Conservation (phyloP, 139 green algal species). For the Chlamydomonas schloesseri region DNA sequence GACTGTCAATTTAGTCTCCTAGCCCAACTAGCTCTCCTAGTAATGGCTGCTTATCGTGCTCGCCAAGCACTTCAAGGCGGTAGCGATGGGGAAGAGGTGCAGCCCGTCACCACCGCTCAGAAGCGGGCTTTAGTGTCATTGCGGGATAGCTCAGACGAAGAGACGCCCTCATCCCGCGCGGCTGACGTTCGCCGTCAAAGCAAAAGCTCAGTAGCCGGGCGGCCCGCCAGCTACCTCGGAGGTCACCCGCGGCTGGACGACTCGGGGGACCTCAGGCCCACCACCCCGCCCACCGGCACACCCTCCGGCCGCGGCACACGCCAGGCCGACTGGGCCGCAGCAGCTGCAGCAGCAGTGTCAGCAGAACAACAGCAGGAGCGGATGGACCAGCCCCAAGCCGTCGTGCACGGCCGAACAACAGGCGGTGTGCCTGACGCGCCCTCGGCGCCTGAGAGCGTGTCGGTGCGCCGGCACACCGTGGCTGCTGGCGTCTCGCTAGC, state of each 20-base stretch:
- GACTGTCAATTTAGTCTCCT: too few species aligned
- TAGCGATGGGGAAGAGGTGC: not conserved
- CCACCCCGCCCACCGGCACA: slow-evolving; percentile 6
- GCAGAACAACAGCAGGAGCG: not conserved
- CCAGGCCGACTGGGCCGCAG: not conserved
- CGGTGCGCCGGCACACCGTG: not conserved
- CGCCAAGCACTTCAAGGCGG: not conserved
- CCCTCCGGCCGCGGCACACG: not conserved
- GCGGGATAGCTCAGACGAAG: slow-evolving; percentile 3
- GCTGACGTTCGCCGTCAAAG: not conserved
- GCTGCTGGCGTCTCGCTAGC: not conserved
- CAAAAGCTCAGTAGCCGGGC: not conserved
- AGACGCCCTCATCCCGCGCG: not conserved
- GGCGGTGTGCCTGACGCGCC: not conserved
- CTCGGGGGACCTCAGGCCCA: slow-evolving; percentile 21
- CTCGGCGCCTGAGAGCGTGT: not conserved
- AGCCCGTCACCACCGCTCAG: not conserved
- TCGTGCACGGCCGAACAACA: not conserved
- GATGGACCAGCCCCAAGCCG: not conserved
- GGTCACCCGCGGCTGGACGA: not conserved
- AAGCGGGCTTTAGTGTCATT: not conserved
- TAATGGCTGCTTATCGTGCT: slow-evolving; percentile 7
- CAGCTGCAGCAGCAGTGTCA: not conserved
- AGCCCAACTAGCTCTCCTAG: too few species aligned
- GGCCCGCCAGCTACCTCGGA: not conserved